A percentile compares a stretch with the other conserved stretches of the same genome.
Conservation (phyloP, 2,329 filamentous ascomycete species). For the Diaporthe humulicola region DNA sequence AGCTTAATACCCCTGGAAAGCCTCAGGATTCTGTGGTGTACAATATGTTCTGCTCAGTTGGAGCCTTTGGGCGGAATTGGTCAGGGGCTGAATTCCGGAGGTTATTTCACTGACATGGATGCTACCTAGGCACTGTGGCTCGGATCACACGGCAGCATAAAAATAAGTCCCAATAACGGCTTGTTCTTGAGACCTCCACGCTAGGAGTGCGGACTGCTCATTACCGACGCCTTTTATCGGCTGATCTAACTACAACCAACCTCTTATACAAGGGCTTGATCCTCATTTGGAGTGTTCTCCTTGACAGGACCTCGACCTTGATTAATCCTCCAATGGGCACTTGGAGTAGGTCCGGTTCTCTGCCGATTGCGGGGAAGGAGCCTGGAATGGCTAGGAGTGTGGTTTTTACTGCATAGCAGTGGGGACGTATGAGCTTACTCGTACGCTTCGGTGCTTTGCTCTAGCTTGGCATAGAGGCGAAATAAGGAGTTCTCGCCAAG, state of each 20-base stretch:
- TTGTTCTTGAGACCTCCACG: not conserved
- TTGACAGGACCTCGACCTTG: not conserved
- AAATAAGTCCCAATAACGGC: not conserved
- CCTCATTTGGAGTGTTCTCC: not conserved
- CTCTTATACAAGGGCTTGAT: not conserved
- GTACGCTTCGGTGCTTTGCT: constrained; percentile 12
- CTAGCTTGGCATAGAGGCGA: constrained; percentile 13
- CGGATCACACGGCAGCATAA: not conserved
- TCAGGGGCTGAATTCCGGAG: constrained; percentile 2
- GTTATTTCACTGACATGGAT: not conserved
- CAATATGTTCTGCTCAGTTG: not conserved
- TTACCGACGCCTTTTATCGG: not conserved
- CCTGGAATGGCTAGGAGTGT: not conserved
- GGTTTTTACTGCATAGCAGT: not conserved
- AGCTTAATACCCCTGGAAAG: not conserved
- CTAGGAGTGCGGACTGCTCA: not conserved
- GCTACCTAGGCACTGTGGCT: not conserved
- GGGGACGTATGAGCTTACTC: constrained; percentile 5
- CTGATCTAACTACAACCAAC: not conserved
- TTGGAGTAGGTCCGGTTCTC: not conserved
- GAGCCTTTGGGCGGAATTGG: not conserved
- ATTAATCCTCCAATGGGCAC: constrained; percentile 28
- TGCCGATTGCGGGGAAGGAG: constrained; percentile 18
- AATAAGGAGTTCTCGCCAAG: constrained; percentile 15
- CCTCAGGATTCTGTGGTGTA: too few species aligned